Percentiles rank a stretch among this genome's conserved stretches.
phyloP scores from a whole-genome alignment of 2,329 filamentous ascomycete species.

The Calonectria multiphialidica region DNA sequence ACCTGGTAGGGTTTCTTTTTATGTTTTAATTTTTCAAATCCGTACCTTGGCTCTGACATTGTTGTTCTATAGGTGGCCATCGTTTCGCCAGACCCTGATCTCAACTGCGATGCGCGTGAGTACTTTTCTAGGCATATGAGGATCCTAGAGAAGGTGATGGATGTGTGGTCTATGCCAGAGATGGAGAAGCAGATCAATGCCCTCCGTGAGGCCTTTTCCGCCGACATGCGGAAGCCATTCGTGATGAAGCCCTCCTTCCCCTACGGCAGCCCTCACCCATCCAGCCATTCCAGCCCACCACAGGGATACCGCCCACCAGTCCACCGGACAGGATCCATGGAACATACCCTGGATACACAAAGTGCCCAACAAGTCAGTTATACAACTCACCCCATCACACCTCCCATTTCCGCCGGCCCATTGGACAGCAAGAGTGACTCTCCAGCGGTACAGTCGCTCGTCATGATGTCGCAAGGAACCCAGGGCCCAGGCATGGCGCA shows the following conservation, averaged over 20 bases:
- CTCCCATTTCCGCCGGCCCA: constrained; percentile 80
- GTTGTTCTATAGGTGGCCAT: constrained; percentile 78
- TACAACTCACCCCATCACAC: constrained; percentile 79
- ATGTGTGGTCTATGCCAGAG: constrained; percentile 88
- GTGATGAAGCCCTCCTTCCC: constrained; percentile 90
- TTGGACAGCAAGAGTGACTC: constrained; percentile 83
- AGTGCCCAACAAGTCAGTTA: constrained; percentile 74
- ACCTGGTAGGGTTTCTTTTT: constrained; percentile 76
- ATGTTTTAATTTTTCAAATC: not conserved
- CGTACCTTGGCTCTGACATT: constrained; percentile 11
- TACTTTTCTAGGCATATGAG: constrained; percentile 96
- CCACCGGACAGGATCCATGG: constrained; percentile 62
- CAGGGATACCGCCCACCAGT: constrained; percentile 62
- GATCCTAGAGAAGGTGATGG: constrained; percentile 86
- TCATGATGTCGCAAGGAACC: constrained; percentile 75
- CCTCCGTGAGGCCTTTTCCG: constrained; percentile 90
- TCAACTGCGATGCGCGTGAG: constrained; percentile 86
- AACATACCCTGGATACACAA: constrained; percentile 66
- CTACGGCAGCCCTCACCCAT: constrained; percentile 81
- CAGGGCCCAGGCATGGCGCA: constrained; percentile 65
- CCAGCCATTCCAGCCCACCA: constrained; percentile 73
- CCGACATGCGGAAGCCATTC: constrained; percentile 86
- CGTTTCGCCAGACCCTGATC: constrained; percentile 90
- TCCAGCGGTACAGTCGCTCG: constrained; percentile 77
- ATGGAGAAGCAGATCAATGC: constrained; percentile 92